Percentiles rank a stretch among this genome's conserved stretches.
Conservation (phyloP, 768 basidiomycete species). For the Mrakia gelida region DNA sequence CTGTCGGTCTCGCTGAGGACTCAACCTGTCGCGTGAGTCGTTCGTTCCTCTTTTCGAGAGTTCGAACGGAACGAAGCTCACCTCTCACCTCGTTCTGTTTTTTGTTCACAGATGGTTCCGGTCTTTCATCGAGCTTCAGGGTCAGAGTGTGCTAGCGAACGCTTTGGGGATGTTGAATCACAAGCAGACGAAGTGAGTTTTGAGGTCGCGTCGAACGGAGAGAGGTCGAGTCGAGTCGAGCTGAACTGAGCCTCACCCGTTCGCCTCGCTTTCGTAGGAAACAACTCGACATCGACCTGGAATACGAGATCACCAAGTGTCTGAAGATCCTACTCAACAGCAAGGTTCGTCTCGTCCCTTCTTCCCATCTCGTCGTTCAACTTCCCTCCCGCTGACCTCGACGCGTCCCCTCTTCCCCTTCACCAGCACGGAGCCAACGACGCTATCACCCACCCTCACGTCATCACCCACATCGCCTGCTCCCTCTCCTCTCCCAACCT, state of each 20-base stretch:
- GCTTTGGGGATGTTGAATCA: conserved; percentile 69
- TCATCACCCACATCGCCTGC: conserved; percentile 73
- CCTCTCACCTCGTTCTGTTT: conserved; percentile 28
- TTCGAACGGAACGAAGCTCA: too few relatives aligned
- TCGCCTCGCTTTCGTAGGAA: conserved; percentile 46
- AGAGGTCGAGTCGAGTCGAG: neutral
- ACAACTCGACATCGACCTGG: conserved; percentile 64
- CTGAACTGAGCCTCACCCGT: neutral
- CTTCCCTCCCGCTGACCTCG: neutral
- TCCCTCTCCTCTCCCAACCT: conserved; percentile 78
- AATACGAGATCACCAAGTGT: conserved; percentile 85
- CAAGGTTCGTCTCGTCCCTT: conserved; percentile 34
- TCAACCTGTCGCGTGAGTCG: conserved; percentile 66
- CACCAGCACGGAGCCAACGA: conserved; percentile 63
- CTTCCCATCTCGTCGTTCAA: neutral
- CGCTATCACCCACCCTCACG: conserved; percentile 64
- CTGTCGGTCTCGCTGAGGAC: conserved; percentile 70
- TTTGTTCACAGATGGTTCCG: conserved; percentile 64
- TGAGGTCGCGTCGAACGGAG: neutral
- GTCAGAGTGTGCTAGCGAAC: conserved; percentile 79
- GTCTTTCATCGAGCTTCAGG: conserved; percentile 67
- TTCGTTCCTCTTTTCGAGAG: conserved; percentile 11
- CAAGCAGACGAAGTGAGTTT: conserved; percentile 49
- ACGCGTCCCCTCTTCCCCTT: conserved; percentile 11
- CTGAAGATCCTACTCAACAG: conserved; percentile 75